These are phyloP conservation scores for Penicillium sp. DNA, from an alignment of 2,329 filamentous ascomycete species.

Conservation along the genomic window DNA sequence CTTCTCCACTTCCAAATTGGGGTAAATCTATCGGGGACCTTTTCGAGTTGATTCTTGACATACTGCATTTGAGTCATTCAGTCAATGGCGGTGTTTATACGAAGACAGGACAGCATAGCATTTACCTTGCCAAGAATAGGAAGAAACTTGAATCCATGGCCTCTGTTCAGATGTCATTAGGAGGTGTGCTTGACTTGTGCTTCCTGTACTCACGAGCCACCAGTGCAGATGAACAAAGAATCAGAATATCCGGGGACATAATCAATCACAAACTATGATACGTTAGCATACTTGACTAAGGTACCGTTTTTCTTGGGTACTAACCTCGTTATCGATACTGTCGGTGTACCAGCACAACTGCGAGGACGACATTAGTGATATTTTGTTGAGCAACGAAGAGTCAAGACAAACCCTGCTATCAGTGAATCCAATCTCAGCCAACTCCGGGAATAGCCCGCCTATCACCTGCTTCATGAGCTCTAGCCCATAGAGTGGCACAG, in stretches of 20 bases:
- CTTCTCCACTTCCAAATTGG: background rate
- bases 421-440: background rate
- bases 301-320: background rate
- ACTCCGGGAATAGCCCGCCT: slow-evolving; percentile 8
- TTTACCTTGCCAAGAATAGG: background rate
- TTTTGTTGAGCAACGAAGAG: no score
- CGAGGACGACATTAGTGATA: background rate
- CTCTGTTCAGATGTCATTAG: background rate
- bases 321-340: background rate
- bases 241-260: slow-evolving; percentile 27
- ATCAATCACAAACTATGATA: slow-evolving; percentile 20
- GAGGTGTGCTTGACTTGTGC: background rate
- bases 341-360: background rate
- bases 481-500: slow-evolving; percentile 26
- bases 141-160: background rate
- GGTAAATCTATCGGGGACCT: background rate
- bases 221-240: slow-evolving; percentile 25
- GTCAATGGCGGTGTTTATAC: no score
- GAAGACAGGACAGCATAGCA: background rate
- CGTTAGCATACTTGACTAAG: background rate
- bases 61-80: background rate
- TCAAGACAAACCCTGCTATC: background rate
- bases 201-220: slow-evolving; percentile 21
- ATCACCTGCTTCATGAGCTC: slow-evolving; percentile 26
- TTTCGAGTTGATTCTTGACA: background rate